phyloP scores from a whole-genome alignment of 192 early-diverging fungal genomes.

The Spinellus fusiger region DNA sequence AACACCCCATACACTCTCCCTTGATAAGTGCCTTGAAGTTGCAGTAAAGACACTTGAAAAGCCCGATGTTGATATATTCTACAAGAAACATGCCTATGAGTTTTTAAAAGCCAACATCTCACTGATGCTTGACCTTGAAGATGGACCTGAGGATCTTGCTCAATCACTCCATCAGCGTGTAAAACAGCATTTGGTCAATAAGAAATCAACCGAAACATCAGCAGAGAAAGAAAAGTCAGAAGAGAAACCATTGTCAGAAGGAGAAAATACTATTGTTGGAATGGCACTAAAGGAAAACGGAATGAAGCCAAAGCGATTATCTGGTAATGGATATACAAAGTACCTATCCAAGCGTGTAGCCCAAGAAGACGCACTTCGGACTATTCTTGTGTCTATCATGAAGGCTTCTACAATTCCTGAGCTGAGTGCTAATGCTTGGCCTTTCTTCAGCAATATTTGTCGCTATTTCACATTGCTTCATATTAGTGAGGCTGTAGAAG shows the following conservation, averaged over 20 bases:
- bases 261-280: conserved; percentile 37
- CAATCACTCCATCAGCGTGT: conserved; percentile 38
- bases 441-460: conserved; percentile 58
- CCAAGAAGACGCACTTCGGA: conserved; percentile 60
- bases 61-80: conserved; percentile 39
- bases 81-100: conserved; percentile 56
- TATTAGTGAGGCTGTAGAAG: conserved; percentile 60
- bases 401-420: conserved; percentile 53
- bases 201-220: not conserved
- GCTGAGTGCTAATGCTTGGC: conserved; percentile 56
- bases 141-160: conserved; percentile 38
- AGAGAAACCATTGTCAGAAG: conserved; percentile 25
- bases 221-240: not conserved
- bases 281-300: conserved; percentile 9
- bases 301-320: conserved; percentile 20
- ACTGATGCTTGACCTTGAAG: conserved; percentile 61
- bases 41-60: conserved; percentile 52
- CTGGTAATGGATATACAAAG: conserved; percentile 23
- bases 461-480: conserved; percentile 73
- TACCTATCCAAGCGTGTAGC: conserved; percentile 44
- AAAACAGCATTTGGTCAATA: conserved; percentile 23
- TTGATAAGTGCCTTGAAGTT: conserved; percentile 53
- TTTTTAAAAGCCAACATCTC: conserved; percentile 64
- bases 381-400: conserved; percentile 60
- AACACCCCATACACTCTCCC: conserved; percentile 43